These are phyloP conservation scores for Ceratobasidium sp. DNA, from an alignment of 1,284 basidiomycete species.

Conservation along the genomic window DNA sequence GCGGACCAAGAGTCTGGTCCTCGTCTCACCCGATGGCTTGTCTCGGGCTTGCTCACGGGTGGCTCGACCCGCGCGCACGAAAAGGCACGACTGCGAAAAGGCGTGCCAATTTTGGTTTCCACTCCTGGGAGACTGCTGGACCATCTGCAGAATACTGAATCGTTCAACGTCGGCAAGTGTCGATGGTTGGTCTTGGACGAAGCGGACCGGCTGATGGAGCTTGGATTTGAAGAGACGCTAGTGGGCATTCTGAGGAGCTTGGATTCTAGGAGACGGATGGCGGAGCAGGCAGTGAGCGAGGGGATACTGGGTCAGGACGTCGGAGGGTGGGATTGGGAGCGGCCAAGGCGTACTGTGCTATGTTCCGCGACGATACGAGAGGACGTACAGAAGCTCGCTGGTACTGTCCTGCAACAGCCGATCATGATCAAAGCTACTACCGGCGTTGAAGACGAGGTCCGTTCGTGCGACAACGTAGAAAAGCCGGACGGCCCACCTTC, in stretches of 20 bases:
- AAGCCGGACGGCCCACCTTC: conserved; percentile 41
- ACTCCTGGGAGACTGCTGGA: conserved; percentile 75
- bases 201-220: conserved; percentile 86
- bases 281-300: conserved; percentile 72
- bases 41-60: conserved; percentile 89
- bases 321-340: conserved; percentile 86
- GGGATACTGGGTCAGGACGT: conserved; percentile 63
- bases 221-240: conserved; percentile 68
- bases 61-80: conserved; percentile 76
- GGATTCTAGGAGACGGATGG: conserved; percentile 78
- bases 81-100: conserved; percentile 74
- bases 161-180: conserved; percentile 91
- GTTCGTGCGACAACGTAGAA: conserved; percentile 41
- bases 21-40: conserved; percentile 88
- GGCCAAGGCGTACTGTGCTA: conserved; percentile 79
- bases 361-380: conserved; percentile 97
- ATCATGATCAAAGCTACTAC: conserved; percentile 74
- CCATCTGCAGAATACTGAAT: conserved; percentile 81
- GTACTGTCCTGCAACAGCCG: conserved; percentile 74
- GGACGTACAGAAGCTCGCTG: conserved; percentile 92
- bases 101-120: conserved; percentile 73
- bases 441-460: conserved; percentile 51
- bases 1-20: conserved; percentile 48
- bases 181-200: conserved; percentile 97
- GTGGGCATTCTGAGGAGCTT: conserved; percentile 85